Base-by-base conservation (phyloP, 2,329 filamentous ascomycete genomes). In the Clonostachys rosea region DNA sequence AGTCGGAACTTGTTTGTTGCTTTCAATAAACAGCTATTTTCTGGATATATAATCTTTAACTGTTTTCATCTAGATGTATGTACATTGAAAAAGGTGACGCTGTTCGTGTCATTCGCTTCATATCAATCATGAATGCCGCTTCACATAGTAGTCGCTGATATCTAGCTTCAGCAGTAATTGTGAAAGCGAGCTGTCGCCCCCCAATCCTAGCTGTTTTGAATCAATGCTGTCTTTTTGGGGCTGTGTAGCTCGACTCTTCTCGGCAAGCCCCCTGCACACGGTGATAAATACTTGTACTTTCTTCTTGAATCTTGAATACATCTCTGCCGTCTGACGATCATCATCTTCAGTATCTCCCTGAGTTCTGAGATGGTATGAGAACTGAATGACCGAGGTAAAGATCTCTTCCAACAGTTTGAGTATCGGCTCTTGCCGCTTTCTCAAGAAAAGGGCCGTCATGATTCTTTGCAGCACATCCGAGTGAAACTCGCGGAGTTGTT, bases 321-420 rank as follows among this genome's bases (percentile, higher is more conserved):
- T 60, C 16, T 74, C 64, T 41, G 58, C 54, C 7, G 50, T 17
- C 24, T 24, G 55, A 54, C 41, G 50, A 50, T 36, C 53, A 54
- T 18, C 56, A 50, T 30, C 63, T 69, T 52, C 37, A 14, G 33
- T 41, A 11, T 20, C 41, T 8, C 40, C 33, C 13, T 42, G 34
- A n/a, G 68, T 56, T 53, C 71, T 66, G 16, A 67, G 63, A 36
- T 65, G 59, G 54, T 75, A 78, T n/a, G 84, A 82, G 59, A 94
- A 94, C 12, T 75, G 70, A 11, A 96, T 69, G n/a, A 95, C 78
- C 1, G 81, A 65, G 1, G 74, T 71, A 52, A 95, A 92, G 2
- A 92, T 87, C 16, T 87, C 85, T 50, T 95, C 87, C 0, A 96
- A 68, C 0, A 95, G 68, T 37, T 78, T 79, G 52, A 91, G 72